Percentiles rank a stretch among this genome's conserved stretches.
phyloP scores from a whole-genome alignment of 441 rosid species.

The Dalechampia spathulata region DNA sequence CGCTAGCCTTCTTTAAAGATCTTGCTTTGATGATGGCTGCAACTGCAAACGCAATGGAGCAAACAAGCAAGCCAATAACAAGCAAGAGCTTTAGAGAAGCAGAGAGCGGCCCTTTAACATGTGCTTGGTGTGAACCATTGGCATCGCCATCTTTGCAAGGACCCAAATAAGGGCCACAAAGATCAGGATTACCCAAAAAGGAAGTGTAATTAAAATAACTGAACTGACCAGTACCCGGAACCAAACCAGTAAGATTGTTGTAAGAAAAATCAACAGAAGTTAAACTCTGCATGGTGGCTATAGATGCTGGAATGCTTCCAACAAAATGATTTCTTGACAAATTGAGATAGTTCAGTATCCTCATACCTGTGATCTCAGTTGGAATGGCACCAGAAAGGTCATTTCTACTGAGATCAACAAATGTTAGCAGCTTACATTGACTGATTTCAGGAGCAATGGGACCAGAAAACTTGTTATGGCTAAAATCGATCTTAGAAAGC shows the following conservation, averaged over 20 bases:
- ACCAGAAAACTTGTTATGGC: constrained; percentile 74
- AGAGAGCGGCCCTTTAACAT: constrained; percentile 61
- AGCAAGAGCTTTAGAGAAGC: constrained; percentile 88
- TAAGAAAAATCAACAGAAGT: constrained; percentile 94
- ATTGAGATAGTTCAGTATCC: constrained; percentile 82
- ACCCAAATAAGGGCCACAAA: constrained; percentile 88
- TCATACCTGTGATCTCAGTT: constrained; percentile 71
- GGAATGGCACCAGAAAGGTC: constrained; percentile 84
- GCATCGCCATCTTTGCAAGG: constrained; percentile 64
- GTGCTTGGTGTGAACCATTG: constrained; percentile 47
- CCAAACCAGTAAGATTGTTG: constrained; percentile 90
- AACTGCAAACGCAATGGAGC: constrained; percentile 84
- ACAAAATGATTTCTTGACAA: constrained; percentile 71
- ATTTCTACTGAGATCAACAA: constrained; percentile 80
- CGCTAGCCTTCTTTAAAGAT: constrained; percentile 74
- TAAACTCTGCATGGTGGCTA: constrained; percentile 86
- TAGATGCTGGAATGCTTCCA: constrained; percentile 70
- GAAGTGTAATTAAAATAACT: constrained; percentile 96
- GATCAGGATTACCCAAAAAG: constrained; percentile 73
- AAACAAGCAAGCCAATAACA: constrained; percentile 79
- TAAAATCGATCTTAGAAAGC: constrained; percentile 78
- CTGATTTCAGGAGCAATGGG: constrained; percentile 62
- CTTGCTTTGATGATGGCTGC: constrained; percentile 86
- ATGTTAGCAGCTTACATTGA: constrained; percentile 78
- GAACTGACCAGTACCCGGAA: constrained; percentile 88